Percentiles rank a stretch among this genome's conserved stretches.
Evolutionary conservation across 352 stramenopile species (phyloP).

Genomic region (Phytophthora citricola): DNA sequence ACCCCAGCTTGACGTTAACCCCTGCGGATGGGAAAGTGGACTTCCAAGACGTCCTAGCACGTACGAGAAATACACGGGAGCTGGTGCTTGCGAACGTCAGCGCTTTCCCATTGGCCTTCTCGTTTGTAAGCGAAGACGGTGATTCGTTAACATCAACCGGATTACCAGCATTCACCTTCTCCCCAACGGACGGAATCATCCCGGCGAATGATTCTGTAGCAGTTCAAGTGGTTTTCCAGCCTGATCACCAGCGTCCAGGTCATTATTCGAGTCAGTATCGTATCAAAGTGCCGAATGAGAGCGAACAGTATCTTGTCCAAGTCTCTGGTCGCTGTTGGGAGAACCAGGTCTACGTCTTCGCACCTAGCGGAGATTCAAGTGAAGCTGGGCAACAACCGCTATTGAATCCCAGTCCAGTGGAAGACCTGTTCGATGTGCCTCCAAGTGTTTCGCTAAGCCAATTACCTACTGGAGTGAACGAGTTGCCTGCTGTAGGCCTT

Average conservation of each 20-base stretch:
- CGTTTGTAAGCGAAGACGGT: conserved; percentile 30
- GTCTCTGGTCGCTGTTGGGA: conserved; percentile 78
- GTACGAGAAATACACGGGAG: conserved; percentile 51
- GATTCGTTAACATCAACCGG: conserved; percentile 25
- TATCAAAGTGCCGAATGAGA: conserved; percentile 80
- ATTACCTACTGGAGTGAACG: conserved; percentile 24
- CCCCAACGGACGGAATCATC: conserved; percentile 67
- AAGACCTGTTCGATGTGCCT: conserved; percentile 78
- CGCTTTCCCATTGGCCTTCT: conserved; percentile 69
- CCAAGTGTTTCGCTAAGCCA: conserved; percentile 47
- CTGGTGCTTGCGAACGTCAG: conserved; percentile 69
- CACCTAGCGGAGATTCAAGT: conserved; percentile 17
- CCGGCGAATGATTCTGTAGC: conserved; percentile 54
- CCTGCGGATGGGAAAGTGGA: conserved; percentile 67
- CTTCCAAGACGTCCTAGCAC: conserved; percentile 73
- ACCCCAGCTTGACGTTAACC: conserved; percentile 70
- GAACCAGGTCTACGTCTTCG: conserved; percentile 78
- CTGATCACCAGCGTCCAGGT: conserved; percentile 57
- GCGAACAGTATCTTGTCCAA: conserved; percentile 62
- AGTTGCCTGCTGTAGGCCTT: conserved; percentile 41
- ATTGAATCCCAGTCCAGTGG: conserved; percentile 34
- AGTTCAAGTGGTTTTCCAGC: conserved; percentile 73
- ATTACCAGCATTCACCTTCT: conserved; percentile 68
- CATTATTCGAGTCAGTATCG: conserved; percentile 65
- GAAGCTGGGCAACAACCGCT: conserved; percentile 17